Percentiles rank a stretch among this genome's conserved stretches.
phyloP scores from a whole-genome alignment of 2,329 filamentous ascomycete species.

The Aspergillus sp. region DNA sequence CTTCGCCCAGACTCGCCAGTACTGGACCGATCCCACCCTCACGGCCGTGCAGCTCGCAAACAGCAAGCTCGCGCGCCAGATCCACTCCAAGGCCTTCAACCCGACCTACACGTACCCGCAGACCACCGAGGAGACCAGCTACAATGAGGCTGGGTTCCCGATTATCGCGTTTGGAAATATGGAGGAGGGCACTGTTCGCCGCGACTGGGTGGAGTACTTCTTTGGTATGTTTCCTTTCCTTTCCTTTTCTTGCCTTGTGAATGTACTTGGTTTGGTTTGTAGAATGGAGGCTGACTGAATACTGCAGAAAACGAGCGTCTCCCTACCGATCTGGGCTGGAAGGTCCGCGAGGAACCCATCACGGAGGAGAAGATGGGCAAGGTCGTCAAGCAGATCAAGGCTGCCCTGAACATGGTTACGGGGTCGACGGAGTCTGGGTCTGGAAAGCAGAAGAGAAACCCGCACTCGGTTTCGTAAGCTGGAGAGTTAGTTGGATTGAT shows the following conservation, averaged over 20 bases:
- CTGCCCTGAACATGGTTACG: background rate
- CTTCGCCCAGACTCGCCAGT: constrained; percentile 44
- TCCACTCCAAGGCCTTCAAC: constrained; percentile 49
- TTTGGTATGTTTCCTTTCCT: too few relatives aligned
- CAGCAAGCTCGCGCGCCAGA: constrained; percentile 47
- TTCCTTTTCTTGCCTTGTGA: too few relatives aligned
- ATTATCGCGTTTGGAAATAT: background rate
- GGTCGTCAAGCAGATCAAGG: background rate
- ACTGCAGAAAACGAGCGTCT: background rate
- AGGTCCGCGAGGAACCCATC: background rate
- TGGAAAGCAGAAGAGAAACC: background rate
- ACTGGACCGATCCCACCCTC: constrained; percentile 48
- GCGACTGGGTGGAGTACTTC: background rate
- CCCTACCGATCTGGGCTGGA: background rate
- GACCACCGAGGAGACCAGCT: background rate
- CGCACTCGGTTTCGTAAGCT: too few relatives aligned
- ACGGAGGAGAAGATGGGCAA: background rate
- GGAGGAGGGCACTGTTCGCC: background rate
- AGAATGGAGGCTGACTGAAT: background rate
- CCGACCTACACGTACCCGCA: constrained; percentile 44
- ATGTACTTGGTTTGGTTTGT: background rate
- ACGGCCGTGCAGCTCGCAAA: constrained; percentile 47
- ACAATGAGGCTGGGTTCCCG: background rate
- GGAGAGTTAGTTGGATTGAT: background rate
- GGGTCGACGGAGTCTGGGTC: background rate